Base-by-base conservation (phyloP, 352 stramenopile genomes). In the Nothophytophthora sp. region DNA sequence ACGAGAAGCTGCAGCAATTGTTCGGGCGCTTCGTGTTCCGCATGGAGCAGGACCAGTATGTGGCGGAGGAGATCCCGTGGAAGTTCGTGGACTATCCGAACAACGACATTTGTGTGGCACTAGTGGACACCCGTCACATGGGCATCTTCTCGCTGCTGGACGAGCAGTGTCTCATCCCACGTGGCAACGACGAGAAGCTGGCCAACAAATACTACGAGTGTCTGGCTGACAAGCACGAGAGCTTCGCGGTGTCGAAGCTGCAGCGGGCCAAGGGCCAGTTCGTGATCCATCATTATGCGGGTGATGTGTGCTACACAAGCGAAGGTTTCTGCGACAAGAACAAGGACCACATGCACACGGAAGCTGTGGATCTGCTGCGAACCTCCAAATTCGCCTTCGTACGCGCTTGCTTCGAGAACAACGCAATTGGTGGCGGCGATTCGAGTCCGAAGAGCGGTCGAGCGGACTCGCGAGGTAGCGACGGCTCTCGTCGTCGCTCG, bases 261-360 rank as follows among this genome's bases (percentile, higher is more conserved):
- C 80, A 93, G 40, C 72, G 82, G n/a, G 81, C 77, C 0, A 92
- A 90, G 57, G 68, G 81, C 6, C 66, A 90, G 42, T 96, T 96
- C 52, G 75, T 90, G 6, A 87, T 96, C 56, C 68, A 89, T 8
- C 88, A 96, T 47, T 96, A 96, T 56, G 88, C 88, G 8, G 86
- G 86, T 4, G 49, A 81, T 41, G 88, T 96, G 13, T 86, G 78
- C 56, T 96, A 96, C 63, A 77, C 73, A 16, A 87, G 73, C 12
- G 59, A 73, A 15, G 82, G 81, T 4, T 96, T 96, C 46, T 92
- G 84, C 33, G 84, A 94, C 7, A 96, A 95, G 60, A 96, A 96
- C 71, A 93, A 94, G 54, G 88, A 96, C 34, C 70, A 90, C 46
- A 90, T 95, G 76, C 82, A 91, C 54, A 86, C 78, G 0, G 85